Base-by-base conservation (phyloP, 108 stramenopile species). In the Chaetoceros muelleri region DNA sequence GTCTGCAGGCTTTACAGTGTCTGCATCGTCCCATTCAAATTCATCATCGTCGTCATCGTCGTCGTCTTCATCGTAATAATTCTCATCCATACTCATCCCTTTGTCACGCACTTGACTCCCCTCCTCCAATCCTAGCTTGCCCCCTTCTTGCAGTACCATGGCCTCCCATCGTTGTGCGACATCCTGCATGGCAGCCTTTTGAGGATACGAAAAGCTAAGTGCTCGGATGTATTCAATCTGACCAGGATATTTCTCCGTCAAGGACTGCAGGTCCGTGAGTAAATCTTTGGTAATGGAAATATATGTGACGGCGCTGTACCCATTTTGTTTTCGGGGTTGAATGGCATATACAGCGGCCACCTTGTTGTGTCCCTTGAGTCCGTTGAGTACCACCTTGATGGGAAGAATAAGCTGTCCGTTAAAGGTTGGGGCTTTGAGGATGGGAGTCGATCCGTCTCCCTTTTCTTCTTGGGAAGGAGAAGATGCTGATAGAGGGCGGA, bases 331-430 rank as follows among this genome's bases (percentile, higher is more conserved):
- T 17, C 19, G 8, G 8, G 34, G 13, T 40, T 40, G 34, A 40
- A 91, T 30, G 27, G 85, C 90, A 67, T 85, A 91, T 5, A 84
- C 83, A 3, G 82, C 90, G 5, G 85, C 81, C 20, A 84, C 69
- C 50, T 70, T 61, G 7, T 45, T 44, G 51, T 79, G 69, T 13
- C 74, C 79, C 48, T 71, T 68, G 28, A 84, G 47, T 21, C 84
- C 84, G 0, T 66, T 72, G 45, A 60, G 16, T 44, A 90, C 28
- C 8, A 84, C 69, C 40, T 74, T 75, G 49, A 69, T 31, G 0
- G 88, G 88, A 30, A 86, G 72, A 2, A 86, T 66, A 2, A 75
- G 60, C 53, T 84, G 84, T 8, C 88, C 88, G 51, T 90, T 83
- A n/a, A 90, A 54, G 8, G 55, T 63, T 22, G 88, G 87, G 0